Base-by-base conservation (phyloP, 2,329 filamentous ascomycete genomes). In the Fusarium verticillioides region DNA sequence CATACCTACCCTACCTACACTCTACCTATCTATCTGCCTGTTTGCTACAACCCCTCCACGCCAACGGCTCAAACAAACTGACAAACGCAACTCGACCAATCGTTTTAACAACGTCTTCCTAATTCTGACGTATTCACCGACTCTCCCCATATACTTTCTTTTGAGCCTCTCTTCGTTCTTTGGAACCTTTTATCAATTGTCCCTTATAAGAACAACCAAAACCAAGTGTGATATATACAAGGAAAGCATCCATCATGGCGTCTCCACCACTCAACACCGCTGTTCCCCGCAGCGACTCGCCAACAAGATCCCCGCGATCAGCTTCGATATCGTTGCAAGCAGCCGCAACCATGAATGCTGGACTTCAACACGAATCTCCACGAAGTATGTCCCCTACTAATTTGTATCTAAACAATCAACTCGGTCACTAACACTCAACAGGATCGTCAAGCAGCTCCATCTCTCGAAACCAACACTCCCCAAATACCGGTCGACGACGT, bases 281-380 rank as follows among this genome's bases (percentile, higher is more conserved):
- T 34, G 54, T 64, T 37, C 73, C 77, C 65, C 80, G 78, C 76
- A 71, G 77, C 74, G 85, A 88, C 67, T 89, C 89, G 30, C 87
- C 90, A 32, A 88, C 89, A 37, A 86, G 89, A 53, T 90, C 91
- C 49, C 88, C 90, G 42, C 87, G 92, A 75, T 90, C 90, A 56
- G 88, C 92, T 39, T 90, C 92, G 44, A 87, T 89, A 70, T 94
- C 93, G 19, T 87, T 96, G 15, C 93, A 93, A 79, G 93, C 93
- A 58, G 90, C 93, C 18, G 93, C 93, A 12, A 91, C 92, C 47
- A 88, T 95, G 82, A 96, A 96, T 80, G 92, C 93, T 34, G 90
- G 93, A 58, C 88, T 94, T 34, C 90, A 93, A 74, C 89, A 88
- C 72, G 89, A 93, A 78, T 85, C 89, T 43, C 88, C 88, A 18